Conservation (phyloP, 768 basidiomycete genomes). For the Rhodotorula diobovata region DNA sequence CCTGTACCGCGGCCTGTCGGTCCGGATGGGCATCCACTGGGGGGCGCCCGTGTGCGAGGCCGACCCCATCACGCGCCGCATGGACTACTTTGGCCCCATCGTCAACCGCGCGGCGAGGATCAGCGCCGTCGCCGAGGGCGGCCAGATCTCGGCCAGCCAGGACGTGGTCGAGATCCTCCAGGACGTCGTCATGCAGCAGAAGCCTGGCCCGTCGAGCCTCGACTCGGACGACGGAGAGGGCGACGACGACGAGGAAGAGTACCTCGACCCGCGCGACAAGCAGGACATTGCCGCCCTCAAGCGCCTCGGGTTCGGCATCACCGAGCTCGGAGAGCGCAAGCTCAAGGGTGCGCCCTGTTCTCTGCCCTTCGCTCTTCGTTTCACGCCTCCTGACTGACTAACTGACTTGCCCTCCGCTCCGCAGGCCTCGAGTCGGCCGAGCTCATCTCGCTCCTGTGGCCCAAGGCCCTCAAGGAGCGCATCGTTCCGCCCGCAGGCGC, state of each 20-base stretch:
- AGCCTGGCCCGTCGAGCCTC: slow-evolving; percentile 57
- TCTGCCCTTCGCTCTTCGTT: too few relatives aligned
- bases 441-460: slow-evolving; percentile 76
- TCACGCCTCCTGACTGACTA: fast-evolving
- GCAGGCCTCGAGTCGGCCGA: slow-evolving; percentile 73
- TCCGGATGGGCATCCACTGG: slow-evolving; percentile 96
- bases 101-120: slow-evolving; percentile 81
- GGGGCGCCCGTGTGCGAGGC: slow-evolving; percentile 82
- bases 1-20: slow-evolving; percentile 80
- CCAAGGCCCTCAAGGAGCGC: slow-evolving; percentile 65
- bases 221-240: slow-evolving; percentile 47
- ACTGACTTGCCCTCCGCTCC: neutral
- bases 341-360: slow-evolving; percentile 64
- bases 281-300: slow-evolving; percentile 66
- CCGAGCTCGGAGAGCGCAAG: slow-evolving; percentile 79
- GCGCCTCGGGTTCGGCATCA: slow-evolving; percentile 63
- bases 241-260: slow-evolving; percentile 45
- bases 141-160: slow-evolving; percentile 78
- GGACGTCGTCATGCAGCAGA: slow-evolving; percentile 59
- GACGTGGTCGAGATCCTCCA: slow-evolving; percentile 62
- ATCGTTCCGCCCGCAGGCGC: slow-evolving; percentile 10
- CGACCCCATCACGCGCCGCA: slow-evolving; percentile 83
- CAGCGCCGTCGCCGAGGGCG: slow-evolving; percentile 73
- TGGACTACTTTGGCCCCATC: slow-evolving; percentile 54
- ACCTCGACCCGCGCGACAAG: slow-evolving; percentile 43